phyloP scores from a whole-genome alignment of 192 early-diverging fungal genomes.

The Coemansia sp. region DNA sequence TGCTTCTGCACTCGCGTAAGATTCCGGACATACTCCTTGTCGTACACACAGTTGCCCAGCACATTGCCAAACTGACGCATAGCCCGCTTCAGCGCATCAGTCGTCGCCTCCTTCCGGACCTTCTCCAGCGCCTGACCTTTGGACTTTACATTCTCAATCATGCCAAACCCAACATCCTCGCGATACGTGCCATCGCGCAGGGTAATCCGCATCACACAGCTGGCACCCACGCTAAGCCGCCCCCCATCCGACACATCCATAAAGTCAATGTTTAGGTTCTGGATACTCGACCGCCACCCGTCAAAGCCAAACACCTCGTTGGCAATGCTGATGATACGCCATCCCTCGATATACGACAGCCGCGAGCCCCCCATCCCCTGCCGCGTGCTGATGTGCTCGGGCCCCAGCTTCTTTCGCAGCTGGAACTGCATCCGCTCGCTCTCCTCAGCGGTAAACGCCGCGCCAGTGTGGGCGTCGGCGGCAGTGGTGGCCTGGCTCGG shows the following conservation, averaged over 20 bases:
- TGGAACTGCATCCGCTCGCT: conserved; percentile 9
- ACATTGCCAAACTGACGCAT: conserved; percentile 80
- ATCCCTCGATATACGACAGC: conserved; percentile 77
- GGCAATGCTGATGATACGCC: conserved; percentile 77
- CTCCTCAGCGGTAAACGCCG: conserved; percentile 15
- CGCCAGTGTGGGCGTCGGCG: too few species aligned
- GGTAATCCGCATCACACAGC: conserved; percentile 71
- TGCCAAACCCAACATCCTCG: conserved; percentile 88
- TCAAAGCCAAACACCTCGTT: conserved; percentile 94
- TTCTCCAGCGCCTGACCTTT: conserved; percentile 83
- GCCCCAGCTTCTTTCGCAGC: conserved; percentile 59
- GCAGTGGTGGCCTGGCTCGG: too few species aligned
- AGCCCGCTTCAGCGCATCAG: conserved; percentile 86
- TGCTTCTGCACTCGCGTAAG: conserved; percentile 36
- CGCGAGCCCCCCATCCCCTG: conserved; percentile 63
- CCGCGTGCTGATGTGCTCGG: conserved; percentile 62
- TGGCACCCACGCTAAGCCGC: conserved; percentile 60
- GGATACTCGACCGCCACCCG: conserved; percentile 78
- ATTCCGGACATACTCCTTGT: conserved; percentile 61
- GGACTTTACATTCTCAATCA: conserved; percentile 65
- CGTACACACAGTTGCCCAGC: conserved; percentile 80
- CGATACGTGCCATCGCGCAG: conserved; percentile 82
- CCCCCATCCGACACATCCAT: conserved; percentile 50
- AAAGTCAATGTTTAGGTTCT: conserved; percentile 74
- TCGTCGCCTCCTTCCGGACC: conserved; percentile 85